Conservation (phyloP, 2,329 filamentous ascomycete genomes). For the Colletotrichum sp. region DNA sequence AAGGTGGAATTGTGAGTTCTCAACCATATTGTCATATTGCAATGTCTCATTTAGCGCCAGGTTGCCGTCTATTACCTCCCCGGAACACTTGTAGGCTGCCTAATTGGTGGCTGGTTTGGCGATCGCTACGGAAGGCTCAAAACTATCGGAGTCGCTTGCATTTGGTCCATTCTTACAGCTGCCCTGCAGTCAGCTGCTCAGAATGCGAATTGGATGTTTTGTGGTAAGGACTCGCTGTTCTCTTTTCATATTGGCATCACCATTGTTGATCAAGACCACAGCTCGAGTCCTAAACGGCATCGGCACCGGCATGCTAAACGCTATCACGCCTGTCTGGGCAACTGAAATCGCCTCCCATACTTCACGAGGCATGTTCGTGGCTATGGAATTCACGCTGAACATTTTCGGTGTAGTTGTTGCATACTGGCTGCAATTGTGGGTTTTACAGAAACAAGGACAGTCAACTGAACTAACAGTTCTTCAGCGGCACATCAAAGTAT, state of each 20-base stretch:
- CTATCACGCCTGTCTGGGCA: constrained; percentile 75
- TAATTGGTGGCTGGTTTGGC: constrained; percentile 68
- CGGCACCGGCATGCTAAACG: constrained; percentile 73
- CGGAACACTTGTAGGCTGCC: constrained; percentile 65
- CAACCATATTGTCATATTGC: constrained; percentile 50
- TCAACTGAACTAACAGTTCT: neutral
- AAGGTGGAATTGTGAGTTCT: constrained; percentile 64
- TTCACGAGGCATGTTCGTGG: constrained; percentile 71
- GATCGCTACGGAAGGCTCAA: constrained; percentile 67
- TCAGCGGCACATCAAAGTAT: constrained; percentile 25
- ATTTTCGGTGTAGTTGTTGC: constrained; percentile 37
- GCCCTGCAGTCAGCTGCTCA: constrained; percentile 68
- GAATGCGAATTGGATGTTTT: constrained; percentile 75
- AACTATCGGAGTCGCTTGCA: constrained; percentile 64
- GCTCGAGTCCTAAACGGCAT: constrained; percentile 67
- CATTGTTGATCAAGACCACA: constrained; percentile 21
- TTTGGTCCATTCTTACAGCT: constrained; percentile 66
- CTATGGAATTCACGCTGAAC: constrained; percentile 76
- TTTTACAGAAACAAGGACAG: neutral
- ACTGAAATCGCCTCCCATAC: constrained; percentile 73
- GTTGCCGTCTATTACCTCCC: constrained; percentile 50
- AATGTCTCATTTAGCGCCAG: constrained; percentile 23
- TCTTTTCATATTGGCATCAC: neutral
- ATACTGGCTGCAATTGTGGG: constrained; percentile 64
- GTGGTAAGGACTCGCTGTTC: neutral